Conservation (phyloP, 768 basidiomycete species). For the Myochromella boudieri region DNA sequence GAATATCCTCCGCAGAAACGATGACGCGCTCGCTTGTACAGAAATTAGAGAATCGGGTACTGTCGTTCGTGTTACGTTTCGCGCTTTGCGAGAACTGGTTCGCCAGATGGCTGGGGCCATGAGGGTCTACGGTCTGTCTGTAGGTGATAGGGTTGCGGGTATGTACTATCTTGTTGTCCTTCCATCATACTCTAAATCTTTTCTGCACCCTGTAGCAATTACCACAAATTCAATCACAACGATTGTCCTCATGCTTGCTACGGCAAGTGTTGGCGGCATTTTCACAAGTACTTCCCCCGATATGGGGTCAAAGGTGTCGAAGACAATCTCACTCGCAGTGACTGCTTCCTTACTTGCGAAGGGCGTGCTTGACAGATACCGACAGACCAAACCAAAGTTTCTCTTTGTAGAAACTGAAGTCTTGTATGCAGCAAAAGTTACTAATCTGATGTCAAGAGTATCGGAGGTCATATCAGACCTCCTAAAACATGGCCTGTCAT, state of each 20-base stretch:
- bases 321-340: background rate
- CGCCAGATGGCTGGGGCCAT: slow-evolving; percentile 57
- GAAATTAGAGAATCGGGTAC: slow-evolving; percentile 54
- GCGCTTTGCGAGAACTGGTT: slow-evolving; percentile 55
- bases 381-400: slow-evolving; percentile 71
- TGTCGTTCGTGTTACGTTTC: slow-evolving; percentile 49
- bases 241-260: slow-evolving; percentile 61
- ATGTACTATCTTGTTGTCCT: background rate
- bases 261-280: slow-evolving; percentile 62
- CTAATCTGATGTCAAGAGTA: slow-evolving; percentile 57
- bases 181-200: background rate
- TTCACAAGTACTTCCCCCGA: slow-evolving; percentile 71
- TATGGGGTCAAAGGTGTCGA: slow-evolving; percentile 61
- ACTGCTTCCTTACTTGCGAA: slow-evolving; percentile 7
- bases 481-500: slow-evolving; percentile 45
- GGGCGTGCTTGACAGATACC: slow-evolving; percentile 55
- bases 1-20: slow-evolving; percentile 59
- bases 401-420: slow-evolving; percentile 70
- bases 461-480: slow-evolving; percentile 53
- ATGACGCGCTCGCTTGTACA: slow-evolving; percentile 62
- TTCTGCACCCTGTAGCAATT: slow-evolving; percentile 68
- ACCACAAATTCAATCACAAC: slow-evolving; percentile 60
- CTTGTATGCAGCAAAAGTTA: slow-evolving; percentile 57
- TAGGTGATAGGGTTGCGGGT: slow-evolving; percentile 74
- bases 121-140: slow-evolving; percentile 51